A percentile compares a stretch with the other conserved stretches of the same genome.
Evolutionary conservation across 2,329 filamentous ascomycete genomes (phyloP).

Genomic region (Clonostachys sp.): DNA sequence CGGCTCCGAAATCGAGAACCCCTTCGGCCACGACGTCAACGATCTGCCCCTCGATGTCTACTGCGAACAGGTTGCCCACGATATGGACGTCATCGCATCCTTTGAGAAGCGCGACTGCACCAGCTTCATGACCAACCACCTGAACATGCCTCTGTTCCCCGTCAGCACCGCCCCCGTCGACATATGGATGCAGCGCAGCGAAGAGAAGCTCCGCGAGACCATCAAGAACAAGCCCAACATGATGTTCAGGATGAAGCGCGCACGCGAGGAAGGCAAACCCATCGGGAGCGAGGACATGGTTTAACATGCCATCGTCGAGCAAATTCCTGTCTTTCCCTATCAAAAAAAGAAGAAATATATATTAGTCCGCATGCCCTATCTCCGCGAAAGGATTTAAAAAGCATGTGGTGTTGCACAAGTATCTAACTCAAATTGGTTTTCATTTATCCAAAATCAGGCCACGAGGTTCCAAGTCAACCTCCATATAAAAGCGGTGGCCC

Average conservation of each 20-base stretch:
- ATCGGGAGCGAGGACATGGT: constrained; percentile 5
- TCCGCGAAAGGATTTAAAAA: no score
- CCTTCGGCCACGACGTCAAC: constrained; percentile 80
- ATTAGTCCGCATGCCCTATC: no score
- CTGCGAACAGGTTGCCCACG: constrained; percentile 68
- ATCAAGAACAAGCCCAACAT: constrained; percentile 33
- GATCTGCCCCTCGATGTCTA: constrained; percentile 73
- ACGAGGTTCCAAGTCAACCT: no score
- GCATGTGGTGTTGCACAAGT: no score
- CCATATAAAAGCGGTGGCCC: no score
- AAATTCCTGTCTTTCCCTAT: no score
- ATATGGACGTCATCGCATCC: constrained; percentile 70
- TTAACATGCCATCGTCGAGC: background rate
- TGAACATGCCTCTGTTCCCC: constrained; percentile 53
- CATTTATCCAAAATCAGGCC: no score
- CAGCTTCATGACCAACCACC: constrained; percentile 20
- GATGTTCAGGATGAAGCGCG: constrained; percentile 22
- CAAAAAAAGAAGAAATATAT: no score
- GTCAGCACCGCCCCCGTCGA: constrained; percentile 33
- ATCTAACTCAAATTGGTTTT: no score
- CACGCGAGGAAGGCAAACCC: constrained; percentile 1
- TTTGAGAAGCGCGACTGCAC: constrained; percentile 25
- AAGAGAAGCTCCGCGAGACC: constrained; percentile 27
- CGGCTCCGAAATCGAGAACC: constrained; percentile 79
- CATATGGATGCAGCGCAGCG: constrained; percentile 33